Conservation (phyloP, 2,329 filamentous ascomycete species). For the Coniochaeta sp. region DNA sequence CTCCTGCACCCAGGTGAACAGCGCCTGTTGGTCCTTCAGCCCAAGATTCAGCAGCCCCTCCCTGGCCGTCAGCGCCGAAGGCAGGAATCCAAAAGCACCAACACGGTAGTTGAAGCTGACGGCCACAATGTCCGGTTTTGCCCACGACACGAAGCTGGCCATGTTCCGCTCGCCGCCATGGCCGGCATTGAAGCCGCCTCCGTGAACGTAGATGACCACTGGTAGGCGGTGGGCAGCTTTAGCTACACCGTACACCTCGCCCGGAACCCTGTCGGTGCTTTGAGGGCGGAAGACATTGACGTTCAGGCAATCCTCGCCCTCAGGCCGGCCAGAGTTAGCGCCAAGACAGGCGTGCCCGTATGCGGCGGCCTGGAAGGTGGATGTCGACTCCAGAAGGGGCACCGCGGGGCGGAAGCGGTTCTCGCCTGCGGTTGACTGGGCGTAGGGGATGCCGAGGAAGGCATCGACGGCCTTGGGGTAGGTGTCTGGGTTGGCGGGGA, state of each 20-base stretch:
- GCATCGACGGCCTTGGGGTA: constrained; percentile 33
- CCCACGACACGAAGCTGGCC: constrained; percentile 51
- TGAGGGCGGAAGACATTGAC: constrained; percentile 40
- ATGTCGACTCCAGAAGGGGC: constrained; percentile 15
- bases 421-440: constrained; percentile 27
- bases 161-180: constrained; percentile 49
- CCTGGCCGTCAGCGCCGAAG: constrained; percentile 42
- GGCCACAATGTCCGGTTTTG: constrained; percentile 43
- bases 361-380: constrained; percentile 22
- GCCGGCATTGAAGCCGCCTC: constrained; percentile 54
- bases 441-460: constrained; percentile 44
- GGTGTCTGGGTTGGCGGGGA: constrained; percentile 2
- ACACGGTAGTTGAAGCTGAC: constrained; percentile 58
- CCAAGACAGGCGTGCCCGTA: constrained; percentile 31
- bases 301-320: constrained; percentile 45
- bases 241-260: background rate
- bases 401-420: constrained; percentile 38
- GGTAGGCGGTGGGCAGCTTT: constrained; percentile 23
- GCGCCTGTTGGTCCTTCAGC: constrained; percentile 51
- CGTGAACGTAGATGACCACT: constrained; percentile 55
- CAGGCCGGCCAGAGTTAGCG: constrained; percentile 17
- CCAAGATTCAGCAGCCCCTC: constrained; percentile 57
- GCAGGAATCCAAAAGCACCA: constrained; percentile 62
- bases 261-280: constrained; percentile 14
- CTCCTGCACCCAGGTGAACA: constrained; percentile 51